Conservation (phyloP, 106 monocot species). For the Allium sativum region DNA sequence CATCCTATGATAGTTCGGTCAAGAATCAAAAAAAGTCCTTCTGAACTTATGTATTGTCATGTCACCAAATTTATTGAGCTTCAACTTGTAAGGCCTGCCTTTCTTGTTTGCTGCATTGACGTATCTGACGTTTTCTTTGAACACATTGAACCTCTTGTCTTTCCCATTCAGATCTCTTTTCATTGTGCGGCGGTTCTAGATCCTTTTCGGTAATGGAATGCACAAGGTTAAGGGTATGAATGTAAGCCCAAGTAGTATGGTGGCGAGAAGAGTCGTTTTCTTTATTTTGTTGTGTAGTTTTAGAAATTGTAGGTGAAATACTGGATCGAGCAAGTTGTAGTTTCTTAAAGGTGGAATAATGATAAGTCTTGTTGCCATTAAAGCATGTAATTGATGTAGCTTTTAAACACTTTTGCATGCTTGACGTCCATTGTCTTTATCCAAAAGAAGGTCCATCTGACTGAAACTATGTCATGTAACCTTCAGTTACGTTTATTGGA, state of each 20-base stretch:
- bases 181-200: slow-evolving; percentile 33
- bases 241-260: background rate
- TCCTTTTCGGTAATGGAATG: slow-evolving; percentile 32
- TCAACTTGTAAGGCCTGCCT: slow-evolving; percentile 22
- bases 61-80: slow-evolving; percentile 45
- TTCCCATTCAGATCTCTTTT: slow-evolving; percentile 33
- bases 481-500: too few species aligned
- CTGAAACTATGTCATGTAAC: too few species aligned
- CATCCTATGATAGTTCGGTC: slow-evolving; percentile 17
- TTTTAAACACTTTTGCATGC: too few species aligned
- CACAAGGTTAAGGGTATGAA: background rate
- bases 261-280: background rate
- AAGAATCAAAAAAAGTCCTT: slow-evolving; percentile 18
- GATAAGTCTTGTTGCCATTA: too few species aligned
- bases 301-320: background rate
- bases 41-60: slow-evolving; percentile 31
- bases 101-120: slow-evolving; percentile 38
- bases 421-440: too few species aligned
- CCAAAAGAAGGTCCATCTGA: too few species aligned
- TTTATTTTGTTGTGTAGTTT: background rate
- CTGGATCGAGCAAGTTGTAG: too few species aligned
- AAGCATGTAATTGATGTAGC: too few species aligned
- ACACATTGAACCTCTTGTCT: slow-evolving; percentile 34
- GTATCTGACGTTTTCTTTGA: slow-evolving; percentile 42
- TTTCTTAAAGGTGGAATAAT: too few species aligned